Evolutionary conservation across 768 basidiomycete species (phyloP).

Genomic region (Candolleomyces eurysporus): DNA sequence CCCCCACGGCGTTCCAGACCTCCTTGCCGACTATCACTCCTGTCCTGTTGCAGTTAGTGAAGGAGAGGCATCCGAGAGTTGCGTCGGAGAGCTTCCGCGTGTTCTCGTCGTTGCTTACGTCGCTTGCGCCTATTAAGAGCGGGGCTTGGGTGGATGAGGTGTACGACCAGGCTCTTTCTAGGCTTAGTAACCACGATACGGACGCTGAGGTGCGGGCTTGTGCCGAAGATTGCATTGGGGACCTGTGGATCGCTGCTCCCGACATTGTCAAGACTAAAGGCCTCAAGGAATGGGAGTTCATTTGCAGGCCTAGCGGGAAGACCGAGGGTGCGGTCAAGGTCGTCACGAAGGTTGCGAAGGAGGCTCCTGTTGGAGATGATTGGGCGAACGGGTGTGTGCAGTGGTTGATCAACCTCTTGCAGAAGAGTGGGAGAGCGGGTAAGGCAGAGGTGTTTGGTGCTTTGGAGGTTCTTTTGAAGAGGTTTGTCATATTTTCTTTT

Average conservation of each 20-base stretch:
- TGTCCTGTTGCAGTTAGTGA: conserved; percentile 68
- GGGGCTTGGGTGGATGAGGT: conserved; percentile 68
- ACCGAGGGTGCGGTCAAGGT: conserved; percentile 77
- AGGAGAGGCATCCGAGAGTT: conserved; percentile 86
- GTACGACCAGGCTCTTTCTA: conserved; percentile 69
- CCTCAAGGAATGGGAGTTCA: conserved; percentile 77
- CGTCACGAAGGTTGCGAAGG: conserved; percentile 78
- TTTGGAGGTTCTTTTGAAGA: conserved; percentile 66
- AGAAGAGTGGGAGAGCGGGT: conserved; percentile 74
- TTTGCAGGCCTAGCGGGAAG: conserved; percentile 69
- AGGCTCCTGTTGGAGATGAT: conserved; percentile 63
- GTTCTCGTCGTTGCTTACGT: conserved; percentile 78
- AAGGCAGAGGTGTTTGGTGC: conserved; percentile 81
- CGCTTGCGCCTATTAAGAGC: conserved; percentile 64
- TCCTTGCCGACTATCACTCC: conserved; percentile 70
- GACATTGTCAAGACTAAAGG: conserved; percentile 64
- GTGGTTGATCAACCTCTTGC: conserved; percentile 72
- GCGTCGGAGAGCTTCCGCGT: conserved; percentile 86
- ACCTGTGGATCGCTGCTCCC: conserved; percentile 85
- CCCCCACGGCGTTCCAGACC: conserved; percentile 53
- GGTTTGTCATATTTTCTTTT: conserved; percentile 36
- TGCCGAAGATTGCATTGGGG: conserved; percentile 81
- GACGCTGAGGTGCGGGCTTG: conserved; percentile 86
- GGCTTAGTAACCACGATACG: conserved; percentile 78
- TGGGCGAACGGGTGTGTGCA: conserved; percentile 84